Base-by-base conservation (phyloP, 495 filamentous ascomycete genomes). In the Podospora tetraspora region DNA sequence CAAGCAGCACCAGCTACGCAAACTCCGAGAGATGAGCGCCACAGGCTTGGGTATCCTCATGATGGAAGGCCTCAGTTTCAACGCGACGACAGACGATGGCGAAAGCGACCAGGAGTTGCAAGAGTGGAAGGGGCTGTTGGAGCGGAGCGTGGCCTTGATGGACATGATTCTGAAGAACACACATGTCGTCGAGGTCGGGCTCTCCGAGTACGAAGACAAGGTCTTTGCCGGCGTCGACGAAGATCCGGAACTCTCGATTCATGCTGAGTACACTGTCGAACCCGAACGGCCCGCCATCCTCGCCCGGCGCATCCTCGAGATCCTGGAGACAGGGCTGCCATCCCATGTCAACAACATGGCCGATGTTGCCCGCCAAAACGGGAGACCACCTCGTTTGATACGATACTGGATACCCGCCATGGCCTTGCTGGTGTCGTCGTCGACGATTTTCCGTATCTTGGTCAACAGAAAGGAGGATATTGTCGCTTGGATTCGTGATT, bases 351-450 rank as follows among this genome's bases (percentile, higher is more conserved):
- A 67, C 13, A 75, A 79, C 11, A 87, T 90, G 21, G 72, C 81
- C 23, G 72, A 70, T 3, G 69, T 88, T 3, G 81, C 88, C 9
- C 67, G 71, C 27, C 70, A 86, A 43, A 85, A 93, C 72, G 95
- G 95, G 3, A 89, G 89, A 27, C 95, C 95, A 0, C 86, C 91
- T 1, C 76, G 80, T n/a, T 61, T 94, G 3, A 83, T 93, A 19
- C 88, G 95, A 30, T 97, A 96, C 77, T 99, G 95, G 95, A 76
- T 97, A 4, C 92, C 92, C 4, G 83, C 86, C 0, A 83, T 84
- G 0, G 82, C 82, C 3, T 78, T 92, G 3, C 73, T 97, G 5
- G 77, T 93, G 22, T 97, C 92, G 0, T 91, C 91, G 0, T 90
- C 91, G 29, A 95, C 92, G 0, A 85, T 94, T 22, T 80, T 97